Percentiles rank a stretch among this genome's conserved stretches.
Conservation (phyloP, 2,329 filamentous ascomycete species). For the Arthrobotrys iridis region DNA sequence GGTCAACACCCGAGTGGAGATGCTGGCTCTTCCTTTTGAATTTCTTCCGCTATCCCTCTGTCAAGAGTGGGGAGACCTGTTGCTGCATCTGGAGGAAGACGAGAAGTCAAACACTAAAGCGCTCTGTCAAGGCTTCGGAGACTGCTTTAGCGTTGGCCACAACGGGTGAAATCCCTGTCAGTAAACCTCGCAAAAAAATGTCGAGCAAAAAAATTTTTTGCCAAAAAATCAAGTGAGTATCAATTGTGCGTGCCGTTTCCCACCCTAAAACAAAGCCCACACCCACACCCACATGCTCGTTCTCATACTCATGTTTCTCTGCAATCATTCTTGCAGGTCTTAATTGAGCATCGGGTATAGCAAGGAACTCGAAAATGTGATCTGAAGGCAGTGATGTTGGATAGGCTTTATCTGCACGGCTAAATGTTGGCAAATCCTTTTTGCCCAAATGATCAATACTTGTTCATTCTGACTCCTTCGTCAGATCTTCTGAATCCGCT, state of each 20-base stretch:
- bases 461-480: conserved; percentile 3
- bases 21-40: conserved; percentile 45
- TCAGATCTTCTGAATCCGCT: conserved; percentile 21
- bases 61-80: conserved; percentile 55
- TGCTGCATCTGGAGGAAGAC: conserved; percentile 54
- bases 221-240: conserved; percentile 40
- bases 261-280: conserved; percentile 49
- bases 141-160: conserved; percentile 55
- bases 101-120: conserved; percentile 51
- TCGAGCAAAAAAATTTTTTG: conserved; percentile 29
- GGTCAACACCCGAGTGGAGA: conserved; percentile 54
- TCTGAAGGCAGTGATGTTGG: conserved; percentile 17
- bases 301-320: conserved; percentile 1
- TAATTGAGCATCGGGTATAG: conserved; percentile 16
- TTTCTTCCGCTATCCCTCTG: conserved; percentile 53
- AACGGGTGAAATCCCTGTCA: conserved; percentile 50
- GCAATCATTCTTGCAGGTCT: conserved; percentile 14
- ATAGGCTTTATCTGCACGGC: conserved; percentile 31
- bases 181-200: conserved; percentile 52
- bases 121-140: conserved; percentile 50
- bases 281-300: conserved; percentile 26
- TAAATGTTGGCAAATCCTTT: conserved; percentile 37
- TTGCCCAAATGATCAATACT: conserved; percentile 19
- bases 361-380: conserved; percentile 23
- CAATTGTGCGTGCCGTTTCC: conserved; percentile 46